Conservation (phyloP, 1,284 basidiomycete genomes). For the Naganishia cerealis region DNA sequence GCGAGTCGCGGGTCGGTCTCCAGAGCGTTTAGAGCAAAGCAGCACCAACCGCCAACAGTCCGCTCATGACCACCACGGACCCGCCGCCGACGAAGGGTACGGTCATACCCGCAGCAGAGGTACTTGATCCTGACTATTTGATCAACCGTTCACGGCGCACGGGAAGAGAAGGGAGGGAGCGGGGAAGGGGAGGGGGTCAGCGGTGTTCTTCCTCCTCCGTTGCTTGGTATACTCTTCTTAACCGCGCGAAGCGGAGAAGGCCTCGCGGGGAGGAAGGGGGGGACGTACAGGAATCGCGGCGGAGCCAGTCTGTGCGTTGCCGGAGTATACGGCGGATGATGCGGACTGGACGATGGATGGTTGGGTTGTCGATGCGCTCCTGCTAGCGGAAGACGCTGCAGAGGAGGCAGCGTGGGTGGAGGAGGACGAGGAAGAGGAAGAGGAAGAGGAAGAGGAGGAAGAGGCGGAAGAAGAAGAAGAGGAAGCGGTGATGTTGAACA, state of each 20-base stretch:
- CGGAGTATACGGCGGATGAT: constrained; percentile 16
- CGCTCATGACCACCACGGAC: background rate
- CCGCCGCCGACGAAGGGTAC: background rate
- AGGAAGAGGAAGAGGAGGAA: constrained; percentile 40
- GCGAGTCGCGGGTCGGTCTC: background rate
- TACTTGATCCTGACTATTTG: background rate
- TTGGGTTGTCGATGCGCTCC: background rate
- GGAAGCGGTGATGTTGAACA: constrained; percentile 56
- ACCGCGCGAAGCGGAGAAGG: no score
- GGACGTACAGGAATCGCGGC: constrained; percentile 10
- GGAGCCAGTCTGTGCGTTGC: constrained; percentile 17
- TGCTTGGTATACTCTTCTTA: no score
- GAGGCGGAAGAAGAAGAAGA: constrained; percentile 41
- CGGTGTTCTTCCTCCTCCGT: no score
- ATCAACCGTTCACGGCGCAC: background rate
- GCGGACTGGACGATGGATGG: constrained; percentile 13
- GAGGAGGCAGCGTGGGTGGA: constrained; percentile 35
- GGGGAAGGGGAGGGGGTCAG: no score
- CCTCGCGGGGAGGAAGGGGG: background rate
- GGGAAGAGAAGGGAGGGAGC: background rate
- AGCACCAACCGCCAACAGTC: constrained; percentile 5
- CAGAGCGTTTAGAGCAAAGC: background rate
- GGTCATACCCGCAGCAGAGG: background rate
- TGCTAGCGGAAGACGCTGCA: constrained; percentile 10
- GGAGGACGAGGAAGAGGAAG: constrained; percentile 40